phyloP scores from a whole-genome alignment of 2,329 filamentous ascomycete species.

The Alternaria triticimaculans region DNA sequence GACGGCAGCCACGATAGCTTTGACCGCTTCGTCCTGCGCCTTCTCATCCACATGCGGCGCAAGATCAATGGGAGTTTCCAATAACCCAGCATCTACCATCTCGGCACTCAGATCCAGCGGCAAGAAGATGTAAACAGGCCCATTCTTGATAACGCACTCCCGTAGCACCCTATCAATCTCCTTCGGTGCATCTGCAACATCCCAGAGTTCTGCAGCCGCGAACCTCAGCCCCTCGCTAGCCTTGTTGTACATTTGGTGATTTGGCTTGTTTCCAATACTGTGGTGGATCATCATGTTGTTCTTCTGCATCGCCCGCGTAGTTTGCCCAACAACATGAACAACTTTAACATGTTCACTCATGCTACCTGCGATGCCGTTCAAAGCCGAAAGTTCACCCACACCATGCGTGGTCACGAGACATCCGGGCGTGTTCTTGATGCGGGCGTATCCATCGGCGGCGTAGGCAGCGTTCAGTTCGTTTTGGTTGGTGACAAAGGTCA shows the following conservation, averaged over 20 bases:
- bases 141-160: slow-evolving; percentile 52
- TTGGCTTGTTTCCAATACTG: slow-evolving; percentile 51
- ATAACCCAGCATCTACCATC: slow-evolving; percentile 40
- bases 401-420: slow-evolving; percentile 66
- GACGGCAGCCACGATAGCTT: slow-evolving; percentile 44
- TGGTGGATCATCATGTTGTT: slow-evolving; percentile 56
- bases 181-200: slow-evolving; percentile 47
- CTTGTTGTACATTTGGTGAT: slow-evolving; percentile 52
- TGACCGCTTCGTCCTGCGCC: slow-evolving; percentile 41
- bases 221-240: slow-evolving; percentile 47
- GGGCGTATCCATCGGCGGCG: slow-evolving; percentile 64
- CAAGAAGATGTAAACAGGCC: slow-evolving; percentile 55
- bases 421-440: slow-evolving; percentile 59
- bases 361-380: slow-evolving; percentile 55
- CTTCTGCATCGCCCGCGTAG: slow-evolving; percentile 50
- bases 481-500: slow-evolving; percentile 59
- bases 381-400: slow-evolving; percentile 59
- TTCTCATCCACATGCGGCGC: slow-evolving; percentile 32
- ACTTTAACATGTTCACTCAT: slow-evolving; percentile 54
- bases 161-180: slow-evolving; percentile 55
- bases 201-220: slow-evolving; percentile 52
- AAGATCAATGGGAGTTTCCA: slow-evolving; percentile 49
- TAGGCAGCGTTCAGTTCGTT: slow-evolving; percentile 67
- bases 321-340: slow-evolving; percentile 57
- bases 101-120: slow-evolving; percentile 52